These are phyloP conservation scores for Bothriochloa decipiens DNA, from an alignment of 176 grass and related monocot species.

Conservation along the genomic window DNA sequence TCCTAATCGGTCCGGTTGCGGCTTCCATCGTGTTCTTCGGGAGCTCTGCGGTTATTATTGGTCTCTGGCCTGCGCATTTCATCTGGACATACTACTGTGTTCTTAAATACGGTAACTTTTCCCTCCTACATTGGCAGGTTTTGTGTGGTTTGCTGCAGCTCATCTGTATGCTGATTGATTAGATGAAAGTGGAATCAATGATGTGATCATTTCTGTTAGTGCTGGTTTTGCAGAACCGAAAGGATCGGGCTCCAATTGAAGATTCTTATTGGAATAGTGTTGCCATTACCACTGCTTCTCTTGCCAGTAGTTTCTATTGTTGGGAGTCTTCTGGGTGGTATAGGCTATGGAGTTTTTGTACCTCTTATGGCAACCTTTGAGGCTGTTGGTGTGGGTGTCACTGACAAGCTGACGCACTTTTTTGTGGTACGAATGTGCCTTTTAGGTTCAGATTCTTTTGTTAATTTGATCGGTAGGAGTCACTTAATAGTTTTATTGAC, in stretches of 20 bases:
- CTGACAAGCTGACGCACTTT: conserved; percentile 69
- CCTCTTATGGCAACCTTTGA: conserved; percentile 85
- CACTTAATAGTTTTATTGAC: not conserved
- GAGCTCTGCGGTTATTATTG: conserved; percentile 59
- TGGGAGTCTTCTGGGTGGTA: conserved; percentile 67
- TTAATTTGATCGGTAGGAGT: not conserved
- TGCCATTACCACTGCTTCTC: conserved; percentile 64
- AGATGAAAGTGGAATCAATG: not conserved
- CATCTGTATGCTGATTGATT: not conserved
- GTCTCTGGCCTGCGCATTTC: conserved; percentile 88
- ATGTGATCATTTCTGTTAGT: not conserved
- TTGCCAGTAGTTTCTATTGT: conserved; percentile 52
- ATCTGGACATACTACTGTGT: conserved; percentile 88
- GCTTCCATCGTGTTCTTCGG: conserved; percentile 60
- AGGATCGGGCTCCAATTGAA: conserved; percentile 65
- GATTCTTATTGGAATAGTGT: conserved; percentile 43
- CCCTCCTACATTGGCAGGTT: not conserved
- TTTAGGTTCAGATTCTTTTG: not conserved
- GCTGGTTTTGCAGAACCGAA: conserved; percentile 59
- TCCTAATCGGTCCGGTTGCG: conserved; percentile 51
- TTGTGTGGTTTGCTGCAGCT: not conserved
- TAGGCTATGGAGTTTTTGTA: conserved; percentile 71
- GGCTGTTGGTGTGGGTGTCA: conserved; percentile 55
- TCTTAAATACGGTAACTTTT: conserved; percentile 59
- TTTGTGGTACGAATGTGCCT: conserved; percentile 56